Base-by-base conservation (phyloP, 805 yeast genomes). In the Suhomyces sp. region DNA sequence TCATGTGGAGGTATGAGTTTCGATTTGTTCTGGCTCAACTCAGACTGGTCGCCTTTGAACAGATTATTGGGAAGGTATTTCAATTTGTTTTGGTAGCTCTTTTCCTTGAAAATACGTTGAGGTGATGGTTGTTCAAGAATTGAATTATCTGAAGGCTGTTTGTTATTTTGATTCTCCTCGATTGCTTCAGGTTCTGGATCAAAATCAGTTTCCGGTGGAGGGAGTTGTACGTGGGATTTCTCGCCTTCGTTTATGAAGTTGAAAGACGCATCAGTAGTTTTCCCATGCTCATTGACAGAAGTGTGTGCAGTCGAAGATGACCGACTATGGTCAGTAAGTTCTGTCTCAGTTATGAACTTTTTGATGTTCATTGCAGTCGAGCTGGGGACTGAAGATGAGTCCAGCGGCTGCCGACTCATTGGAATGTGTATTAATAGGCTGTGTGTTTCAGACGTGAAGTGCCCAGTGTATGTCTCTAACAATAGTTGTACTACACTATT, bases 1-100 rank as follows among this genome's bases (percentile, higher is more conserved):
- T 68, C 71, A 2, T 57, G 36, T 49, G 73, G 74, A 17, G 71
- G 71, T 42, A 61, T 50, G 55, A 74, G 74, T 52, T 65, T 68
- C 36, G 74, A 62, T 52, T 66, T 67, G 29, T 64, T 64, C 48
- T 71, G 69, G n/a, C 23, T 42, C 29, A n/a, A 42, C 6, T 8
- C 23, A 8, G 46, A 42, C 13, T 22, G 17, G 46, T 42, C 31
- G 1, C 42, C 42, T 10, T 17, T 38, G 17, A 38, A 38, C 9
- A 67, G 71, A 3, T 57, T 35, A 50, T 73, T 74, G 22, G 71
- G 71, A 44, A 61, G 52, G 55, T 74, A 75, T 52, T 66, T 68
- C 36, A 74, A 61, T 51, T 66, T 67, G 26, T 64, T 64, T 48
- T 72, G 69, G 55, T 71, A 74, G n/a, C 40, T 44, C 13, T 45